Evolutionary conservation across 1,284 basidiomycete genomes (phyloP).

Genomic region (Coniferiporia sulphurascens): DNA sequence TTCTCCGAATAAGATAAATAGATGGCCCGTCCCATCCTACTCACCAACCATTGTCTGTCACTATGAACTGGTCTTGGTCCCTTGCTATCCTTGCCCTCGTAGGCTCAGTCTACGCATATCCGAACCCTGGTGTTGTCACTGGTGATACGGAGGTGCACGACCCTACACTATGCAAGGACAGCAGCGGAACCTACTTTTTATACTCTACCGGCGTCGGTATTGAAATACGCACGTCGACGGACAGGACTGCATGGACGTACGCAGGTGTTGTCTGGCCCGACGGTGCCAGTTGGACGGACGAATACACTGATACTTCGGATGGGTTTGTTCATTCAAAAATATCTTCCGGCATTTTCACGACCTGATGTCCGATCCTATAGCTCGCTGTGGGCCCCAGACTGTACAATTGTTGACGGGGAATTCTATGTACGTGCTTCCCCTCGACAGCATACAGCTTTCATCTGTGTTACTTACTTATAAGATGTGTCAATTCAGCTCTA

Average conservation of each 20-base stretch:
- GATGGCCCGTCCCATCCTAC: no score
- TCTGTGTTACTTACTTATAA: not conserved
- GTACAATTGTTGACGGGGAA: conserved; percentile 38
- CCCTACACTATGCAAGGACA: conserved; percentile 50
- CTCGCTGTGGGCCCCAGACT: conserved; percentile 50
- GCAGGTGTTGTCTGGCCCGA: conserved; percentile 46
- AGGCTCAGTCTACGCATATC: not conserved
- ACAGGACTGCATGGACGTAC: conserved; percentile 45
- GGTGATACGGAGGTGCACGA: conserved; percentile 43
- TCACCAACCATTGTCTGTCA: not conserved
- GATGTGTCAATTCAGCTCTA: conserved; percentile 24
- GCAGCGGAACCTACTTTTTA: conserved; percentile 44
- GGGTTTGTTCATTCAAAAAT: conserved; percentile 31
- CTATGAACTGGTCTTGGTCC: not conserved
- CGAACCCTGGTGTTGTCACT: conserved; percentile 36
- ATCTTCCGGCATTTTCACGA: not conserved
- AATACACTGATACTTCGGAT: conserved; percentile 44
- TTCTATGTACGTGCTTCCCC: conserved; percentile 36
- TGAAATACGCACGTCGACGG: conserved; percentile 47
- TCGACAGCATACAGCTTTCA: not conserved
- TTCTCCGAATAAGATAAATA: no score
- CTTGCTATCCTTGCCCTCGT: not conserved
- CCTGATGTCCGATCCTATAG: conserved; percentile 21
- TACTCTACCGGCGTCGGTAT: conserved; percentile 48
- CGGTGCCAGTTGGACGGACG: conserved; percentile 45